Evolutionary conservation across 2,329 filamentous ascomycete species (phyloP), one percentile per base, ranked within the genome.

Genomic region (Aspergillus fumigatus): DNA sequence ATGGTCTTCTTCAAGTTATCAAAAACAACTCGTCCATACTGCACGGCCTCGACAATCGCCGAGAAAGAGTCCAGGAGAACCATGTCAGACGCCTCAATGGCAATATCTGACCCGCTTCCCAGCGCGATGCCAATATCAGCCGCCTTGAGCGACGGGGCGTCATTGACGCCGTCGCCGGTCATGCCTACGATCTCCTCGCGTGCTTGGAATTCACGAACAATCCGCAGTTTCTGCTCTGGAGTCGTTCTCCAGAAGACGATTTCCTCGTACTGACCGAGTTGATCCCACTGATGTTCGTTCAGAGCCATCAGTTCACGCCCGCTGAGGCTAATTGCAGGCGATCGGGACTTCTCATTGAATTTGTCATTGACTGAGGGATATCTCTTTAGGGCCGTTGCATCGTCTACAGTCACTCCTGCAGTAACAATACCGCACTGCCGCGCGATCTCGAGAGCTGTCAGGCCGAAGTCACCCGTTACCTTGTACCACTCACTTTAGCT

Each of bases 1-100:
- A 90, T 84, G 0, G 84, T 87, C 79, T 92, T 92, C 70, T 89
- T 88, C 51, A 92, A 74, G 64, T 92, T 92, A 70, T 91, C 87
- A 40, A 58, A 92, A n/a, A 91, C 87, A 5, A 89, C 83, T 14
- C 88, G 82, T 0, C 88, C 88, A 57, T 88, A 90, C 60, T 85
- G 79, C 2, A 92, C 84, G 0, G 88, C 89, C 66, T 88, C 83
- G 4, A 91, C 84, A 32, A 92, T 83, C 1, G 86, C 87, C 0
- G 84, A 81, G 66, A 92, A 92, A 0, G 84, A 85, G 52, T 91
- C 88, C 5, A 87, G 72, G 62, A 88, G 67, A 0, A 86, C 82
- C 80, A 86, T 84, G 60, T 86, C 83, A 0, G 82, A 78, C 10
- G 83, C 83, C 70, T 86, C 83, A 53, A 85, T 84, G 11, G 84